Base-by-base conservation (phyloP, 345 rosid genomes). In the Melaleuca alternifolia region DNA sequence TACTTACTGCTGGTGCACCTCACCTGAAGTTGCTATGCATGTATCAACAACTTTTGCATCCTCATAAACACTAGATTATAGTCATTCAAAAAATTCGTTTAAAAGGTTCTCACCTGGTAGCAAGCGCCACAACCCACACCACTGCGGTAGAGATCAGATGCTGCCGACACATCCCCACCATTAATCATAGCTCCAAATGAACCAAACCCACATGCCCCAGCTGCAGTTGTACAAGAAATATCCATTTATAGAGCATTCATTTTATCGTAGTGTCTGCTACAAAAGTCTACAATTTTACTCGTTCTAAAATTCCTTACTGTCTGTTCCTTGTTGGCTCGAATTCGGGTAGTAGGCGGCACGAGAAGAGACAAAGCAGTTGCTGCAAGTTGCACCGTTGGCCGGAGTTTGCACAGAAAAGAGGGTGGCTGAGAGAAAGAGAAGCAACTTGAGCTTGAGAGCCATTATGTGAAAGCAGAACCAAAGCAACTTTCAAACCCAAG, bases 91-190 rank as follows among this genome's bases (percentile, higher is more conserved):
- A 18, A 71, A 71, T 37, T 71, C 48, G 26, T 48, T 71, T 71
- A 37, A 71, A 48, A 18, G 26, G 48, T 33, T 10, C 83, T 86
- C 51, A 93, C 97, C 92, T 93, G 97, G 90, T 93, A 94, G 93
- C 96, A 94, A 90, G 94, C 94, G 48, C 97, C 96, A 54, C 97
- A 94, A n/a, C 97, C 97, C 24, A 93, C 85, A 26, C 97, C 96
- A 52, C 85, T 83, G 20, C 96, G 92, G 54, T 92, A 94, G 89
- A 94, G 97, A 54, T 89, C 89, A 56, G 95, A 93, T 20, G 91
- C 96, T 71, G 97, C 91, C 30, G 96, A 90, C 48, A 94, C 95
- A 93, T 94, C 93, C 52, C 96, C 96, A 50, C 91, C 96, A 26
- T 93, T 93, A 54, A 93, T 51, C 37, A 93, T 93, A 54, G 95